Evolutionary conservation across 495 filamentous ascomycete species (phyloP).

Genomic region (Aspergillus affinis): DNA sequence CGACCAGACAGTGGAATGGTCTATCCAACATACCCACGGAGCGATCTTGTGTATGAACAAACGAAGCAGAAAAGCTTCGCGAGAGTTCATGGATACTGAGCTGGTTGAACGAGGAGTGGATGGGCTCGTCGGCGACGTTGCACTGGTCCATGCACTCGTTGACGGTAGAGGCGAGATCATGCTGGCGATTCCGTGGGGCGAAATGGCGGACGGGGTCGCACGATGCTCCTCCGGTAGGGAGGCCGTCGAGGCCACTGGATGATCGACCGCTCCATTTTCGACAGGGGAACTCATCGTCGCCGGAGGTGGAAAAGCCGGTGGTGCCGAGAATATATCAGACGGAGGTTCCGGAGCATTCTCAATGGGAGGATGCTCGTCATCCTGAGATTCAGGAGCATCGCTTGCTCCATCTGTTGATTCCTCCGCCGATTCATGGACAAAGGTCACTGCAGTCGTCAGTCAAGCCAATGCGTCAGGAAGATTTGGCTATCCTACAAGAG

Average conservation of each 20-base stretch:
- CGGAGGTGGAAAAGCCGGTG: background rate
- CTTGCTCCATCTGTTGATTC: constrained; percentile 13
- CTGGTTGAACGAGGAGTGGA: constrained; percentile 14
- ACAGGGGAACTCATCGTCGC: background rate
- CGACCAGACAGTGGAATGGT: background rate
- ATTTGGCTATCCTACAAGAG: constrained; percentile 22
- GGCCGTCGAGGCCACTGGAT: background rate
- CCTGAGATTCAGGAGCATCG: constrained; percentile 7
- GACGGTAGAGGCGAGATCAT: constrained; percentile 15
- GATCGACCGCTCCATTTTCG: background rate
- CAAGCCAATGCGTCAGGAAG: background rate
- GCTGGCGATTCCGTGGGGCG: constrained; percentile 7
- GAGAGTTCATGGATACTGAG: constrained; percentile 19
- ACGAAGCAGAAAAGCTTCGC: constrained; percentile 37
- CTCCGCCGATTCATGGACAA: constrained; percentile 30
- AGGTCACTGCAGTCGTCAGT: constrained; percentile 26
- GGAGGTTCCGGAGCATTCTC: background rate
- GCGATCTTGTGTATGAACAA: constrained; percentile 37
- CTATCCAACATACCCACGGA: constrained; percentile 29
- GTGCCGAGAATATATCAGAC: background rate
- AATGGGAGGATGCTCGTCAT: background rate
- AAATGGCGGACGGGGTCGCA: constrained; percentile 11
- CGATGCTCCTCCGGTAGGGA: background rate
- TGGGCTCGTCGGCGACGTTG: constrained; percentile 12
- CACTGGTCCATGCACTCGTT: constrained; percentile 16